These are phyloP conservation scores for Lipomyces spencermartinsiae DNA, from an alignment of 805 yeast species.

Conservation along the genomic window DNA sequence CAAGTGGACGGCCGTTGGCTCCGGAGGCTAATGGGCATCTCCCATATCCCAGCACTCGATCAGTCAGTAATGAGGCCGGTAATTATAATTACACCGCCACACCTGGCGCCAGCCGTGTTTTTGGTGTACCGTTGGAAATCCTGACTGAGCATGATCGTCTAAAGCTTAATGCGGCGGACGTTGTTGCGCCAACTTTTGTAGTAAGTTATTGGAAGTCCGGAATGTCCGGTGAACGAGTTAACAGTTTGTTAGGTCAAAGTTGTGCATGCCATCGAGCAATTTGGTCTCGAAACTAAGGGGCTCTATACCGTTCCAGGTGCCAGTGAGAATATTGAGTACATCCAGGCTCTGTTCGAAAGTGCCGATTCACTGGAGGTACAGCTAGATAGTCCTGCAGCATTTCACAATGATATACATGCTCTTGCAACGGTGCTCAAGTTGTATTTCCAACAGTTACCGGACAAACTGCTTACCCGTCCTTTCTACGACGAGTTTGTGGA, in stretches of 20 bases:
- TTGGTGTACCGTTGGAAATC: slow-evolving; percentile 83
- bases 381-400: slow-evolving; percentile 57
- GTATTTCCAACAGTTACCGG: slow-evolving; percentile 85
- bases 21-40: background rate
- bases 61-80: background rate
- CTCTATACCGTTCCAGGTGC: slow-evolving; percentile 88
- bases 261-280: slow-evolving; percentile 80
- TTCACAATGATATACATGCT: slow-evolving; percentile 80
- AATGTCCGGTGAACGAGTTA: background rate
- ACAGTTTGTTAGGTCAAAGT: slow-evolving; percentile 62
- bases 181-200: slow-evolving; percentile 89
- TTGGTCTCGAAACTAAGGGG: slow-evolving; percentile 87
- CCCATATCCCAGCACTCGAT: background rate
- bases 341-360: slow-evolving; percentile 63
- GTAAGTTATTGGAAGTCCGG: background rate
- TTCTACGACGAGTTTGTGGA: slow-evolving; percentile 67
- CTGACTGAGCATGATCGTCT: slow-evolving; percentile 76
- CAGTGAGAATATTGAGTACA: slow-evolving; percentile 70
- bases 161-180: slow-evolving; percentile 45
- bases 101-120: slow-evolving; percentile 49
- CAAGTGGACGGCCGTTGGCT: slow-evolving; percentile 4
- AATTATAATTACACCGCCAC: background rate
- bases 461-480: slow-evolving; percentile 75
- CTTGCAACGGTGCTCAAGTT: slow-evolving; percentile 87
- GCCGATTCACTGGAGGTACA: slow-evolving; percentile 62